Evolutionary conservation across 192 early-diverging fungal genomes (phyloP).

Genomic region (Linnemannia hyalina): DNA sequence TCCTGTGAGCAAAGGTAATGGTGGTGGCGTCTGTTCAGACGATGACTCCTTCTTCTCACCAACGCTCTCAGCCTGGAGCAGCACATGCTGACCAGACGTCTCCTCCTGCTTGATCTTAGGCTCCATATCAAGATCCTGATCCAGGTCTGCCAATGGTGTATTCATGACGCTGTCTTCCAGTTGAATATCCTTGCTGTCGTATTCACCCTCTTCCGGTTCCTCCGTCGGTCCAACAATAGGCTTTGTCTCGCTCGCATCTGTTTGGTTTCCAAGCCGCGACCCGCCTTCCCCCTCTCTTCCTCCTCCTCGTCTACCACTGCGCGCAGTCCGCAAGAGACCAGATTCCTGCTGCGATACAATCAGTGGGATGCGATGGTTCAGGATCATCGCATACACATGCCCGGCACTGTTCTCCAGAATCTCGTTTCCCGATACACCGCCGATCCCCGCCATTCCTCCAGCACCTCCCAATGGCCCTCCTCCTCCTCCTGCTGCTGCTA

Average conservation of each 20-base stretch:
- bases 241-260: not conserved
- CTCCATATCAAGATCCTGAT: constrained; percentile 39
- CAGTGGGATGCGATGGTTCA: constrained; percentile 65
- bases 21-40: not conserved
- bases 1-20: not conserved
- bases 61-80: not conserved
- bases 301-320: not conserved
- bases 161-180: constrained; percentile 2
- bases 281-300: not conserved
- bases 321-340: not conserved
- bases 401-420: constrained; percentile 42
- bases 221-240: not conserved
- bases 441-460: constrained; percentile 31
- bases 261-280: not conserved
- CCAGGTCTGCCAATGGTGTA: constrained; percentile 11
- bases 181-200: not conserved
- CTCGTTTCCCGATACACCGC: constrained; percentile 28
- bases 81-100: not conserved
- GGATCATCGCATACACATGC: constrained; percentile 60
- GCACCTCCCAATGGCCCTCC: not conserved
- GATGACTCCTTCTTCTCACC: not conserved
- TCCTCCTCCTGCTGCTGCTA: not conserved
- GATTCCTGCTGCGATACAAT: constrained; percentile 51
- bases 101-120: not conserved
- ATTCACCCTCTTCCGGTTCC: not conserved